Conservation (phyloP, 202 grass and related monocot genomes). For the Eragrostis tef region DNA sequence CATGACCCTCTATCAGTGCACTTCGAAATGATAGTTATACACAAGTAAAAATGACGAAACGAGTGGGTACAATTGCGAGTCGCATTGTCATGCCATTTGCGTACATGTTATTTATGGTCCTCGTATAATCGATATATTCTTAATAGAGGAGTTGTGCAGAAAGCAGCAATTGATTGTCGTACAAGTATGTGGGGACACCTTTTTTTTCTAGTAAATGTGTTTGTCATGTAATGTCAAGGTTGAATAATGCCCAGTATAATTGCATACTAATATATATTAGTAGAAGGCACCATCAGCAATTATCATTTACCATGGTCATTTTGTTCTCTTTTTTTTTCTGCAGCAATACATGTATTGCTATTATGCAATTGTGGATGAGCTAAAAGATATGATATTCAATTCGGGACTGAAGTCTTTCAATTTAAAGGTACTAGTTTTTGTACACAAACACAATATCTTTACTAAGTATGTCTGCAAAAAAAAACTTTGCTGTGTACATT, state of each 20-base stretch:
- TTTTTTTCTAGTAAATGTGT: no score
- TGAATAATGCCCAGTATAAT: no score
- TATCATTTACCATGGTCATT: neutral
- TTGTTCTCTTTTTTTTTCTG: conserved; percentile 48
- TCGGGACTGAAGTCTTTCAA: conserved; percentile 12
- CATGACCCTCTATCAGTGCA: neutral
- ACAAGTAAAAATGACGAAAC: neutral
- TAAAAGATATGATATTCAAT: conserved; percentile 55
- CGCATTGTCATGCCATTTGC: no score
- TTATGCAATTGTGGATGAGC: conserved; percentile 58
- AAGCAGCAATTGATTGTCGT: no score
- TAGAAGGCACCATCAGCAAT: neutral
- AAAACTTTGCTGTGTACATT: no score
- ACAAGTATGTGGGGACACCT: no score
- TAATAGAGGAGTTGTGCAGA: no score
- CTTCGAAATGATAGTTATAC: neutral
- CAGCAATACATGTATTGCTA: conserved; percentile 74
- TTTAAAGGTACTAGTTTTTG: neutral
- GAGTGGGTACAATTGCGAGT: no score
- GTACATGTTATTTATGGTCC: no score
- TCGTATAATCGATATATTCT: no score
- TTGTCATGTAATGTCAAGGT: no score
- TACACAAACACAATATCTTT: neutral
- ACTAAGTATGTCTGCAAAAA: no score
- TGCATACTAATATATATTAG: neutral